Percentiles rank a stretch among this genome's conserved stretches.
Evolutionary conservation across 2,329 filamentous ascomycete species (phyloP).

Genomic region (Sporothrix curviconia): DNA sequence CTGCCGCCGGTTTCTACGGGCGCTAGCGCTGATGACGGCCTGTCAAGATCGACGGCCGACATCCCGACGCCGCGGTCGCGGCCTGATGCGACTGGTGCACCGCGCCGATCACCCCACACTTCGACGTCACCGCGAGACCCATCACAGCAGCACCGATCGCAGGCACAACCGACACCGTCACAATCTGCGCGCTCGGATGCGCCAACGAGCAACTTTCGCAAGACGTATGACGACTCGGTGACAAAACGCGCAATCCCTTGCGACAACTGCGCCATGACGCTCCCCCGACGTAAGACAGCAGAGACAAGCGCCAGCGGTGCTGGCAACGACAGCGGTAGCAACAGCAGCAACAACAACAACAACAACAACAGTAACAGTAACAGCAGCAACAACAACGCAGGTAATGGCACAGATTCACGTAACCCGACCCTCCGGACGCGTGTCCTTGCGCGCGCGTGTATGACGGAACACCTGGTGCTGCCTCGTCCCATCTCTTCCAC

Average conservation of each 20-base stretch:
- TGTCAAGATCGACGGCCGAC: neutral
- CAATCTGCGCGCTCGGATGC: neutral
- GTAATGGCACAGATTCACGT: constrained; percentile 33
- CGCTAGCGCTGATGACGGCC: constrained; percentile 1
- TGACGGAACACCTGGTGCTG: constrained; percentile 32
- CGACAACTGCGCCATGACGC: constrained; percentile 61
- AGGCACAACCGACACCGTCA: neutral
- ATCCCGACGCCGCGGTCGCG: constrained; percentile 1
- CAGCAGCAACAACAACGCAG: constrained; percentile 5
- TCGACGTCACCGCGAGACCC: neutral
- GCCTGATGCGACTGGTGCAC: constrained; percentile 1
- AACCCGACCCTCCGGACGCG: constrained; percentile 54
- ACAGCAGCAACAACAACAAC: neutral
- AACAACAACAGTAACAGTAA: neutral
- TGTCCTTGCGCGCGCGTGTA: constrained; percentile 55
- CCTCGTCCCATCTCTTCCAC: constrained; percentile 48
- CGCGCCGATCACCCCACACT: neutral
- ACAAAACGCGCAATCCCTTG: constrained; percentile 58
- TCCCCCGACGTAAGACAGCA: constrained; percentile 44
- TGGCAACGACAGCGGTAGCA: too few relatives aligned
- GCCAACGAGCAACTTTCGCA: constrained; percentile 37
- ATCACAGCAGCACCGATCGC: constrained; percentile 13
- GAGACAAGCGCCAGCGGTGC: too few relatives aligned
- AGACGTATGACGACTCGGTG: constrained; percentile 60
- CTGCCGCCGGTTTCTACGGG: too few relatives aligned